Evolutionary conservation across 345 rosid species (phyloP).

Genomic region (Rhodamnia argentea): DNA sequence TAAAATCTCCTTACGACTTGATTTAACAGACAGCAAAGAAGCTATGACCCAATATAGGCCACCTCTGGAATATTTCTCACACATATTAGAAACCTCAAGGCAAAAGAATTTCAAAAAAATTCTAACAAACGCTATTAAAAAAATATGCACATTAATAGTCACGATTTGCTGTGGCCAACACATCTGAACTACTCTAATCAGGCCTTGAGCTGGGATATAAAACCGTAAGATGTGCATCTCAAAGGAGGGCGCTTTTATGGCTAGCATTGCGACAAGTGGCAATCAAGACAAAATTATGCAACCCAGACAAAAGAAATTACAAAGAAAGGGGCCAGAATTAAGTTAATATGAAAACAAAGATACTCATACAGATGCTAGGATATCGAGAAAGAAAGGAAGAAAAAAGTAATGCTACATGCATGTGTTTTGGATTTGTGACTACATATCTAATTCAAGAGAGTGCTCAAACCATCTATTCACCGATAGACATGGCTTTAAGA

Average conservation of each 20-base stretch:
- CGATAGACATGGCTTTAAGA: background rate
- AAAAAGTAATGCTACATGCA: background rate
- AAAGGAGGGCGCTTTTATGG: background rate
- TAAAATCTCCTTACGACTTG: slow-evolving; percentile 4
- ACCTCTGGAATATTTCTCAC: background rate
- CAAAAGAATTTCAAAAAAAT: background rate
- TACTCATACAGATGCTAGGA: background rate
- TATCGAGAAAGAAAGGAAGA: background rate
- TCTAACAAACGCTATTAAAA: background rate
- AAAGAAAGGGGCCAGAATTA: background rate
- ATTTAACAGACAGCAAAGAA: background rate
- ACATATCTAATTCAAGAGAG: too few species aligned
- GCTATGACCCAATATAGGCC: slow-evolving; percentile 5
- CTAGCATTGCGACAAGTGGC: background rate
- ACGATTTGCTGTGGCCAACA: background rate
- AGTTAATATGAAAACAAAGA: background rate
- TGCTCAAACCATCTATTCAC: too few species aligned
- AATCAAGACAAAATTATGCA: background rate
- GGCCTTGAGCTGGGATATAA: background rate
- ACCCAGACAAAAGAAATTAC: background rate
- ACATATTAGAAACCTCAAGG: background rate
- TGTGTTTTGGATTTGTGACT: too few species aligned
- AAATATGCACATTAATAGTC: background rate
- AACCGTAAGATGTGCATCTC: background rate
- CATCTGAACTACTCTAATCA: background rate